These are phyloP conservation scores for Arachis hypogaea DNA, from an alignment of 306 rosid species.

Conservation along the genomic window DNA sequence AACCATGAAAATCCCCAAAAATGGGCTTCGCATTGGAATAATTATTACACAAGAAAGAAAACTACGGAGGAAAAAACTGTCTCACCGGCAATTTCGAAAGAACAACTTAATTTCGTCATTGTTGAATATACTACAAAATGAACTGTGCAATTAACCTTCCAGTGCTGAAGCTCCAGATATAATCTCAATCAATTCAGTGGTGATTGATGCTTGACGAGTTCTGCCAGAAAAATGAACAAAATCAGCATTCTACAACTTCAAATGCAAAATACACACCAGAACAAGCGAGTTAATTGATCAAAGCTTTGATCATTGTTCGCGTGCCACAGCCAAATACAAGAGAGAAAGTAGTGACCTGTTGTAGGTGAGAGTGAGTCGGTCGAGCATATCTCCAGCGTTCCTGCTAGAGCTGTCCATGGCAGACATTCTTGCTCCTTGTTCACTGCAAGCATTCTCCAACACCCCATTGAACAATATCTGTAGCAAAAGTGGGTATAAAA, in stretches of 20 bases:
- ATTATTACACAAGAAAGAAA: constrained; percentile 56
- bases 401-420: constrained; percentile 99
- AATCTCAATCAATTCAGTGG: constrained; percentile 97
- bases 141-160: constrained; percentile 54
- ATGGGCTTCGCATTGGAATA: constrained; percentile 40
- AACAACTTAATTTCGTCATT: constrained; percentile 50
- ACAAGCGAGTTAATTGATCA: background rate
- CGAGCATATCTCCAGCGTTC: constrained; percentile 99
- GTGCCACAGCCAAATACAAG: constrained; percentile 10
- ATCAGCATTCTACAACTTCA: constrained; percentile 32
- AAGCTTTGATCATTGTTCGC: background rate
- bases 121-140: constrained; percentile 39
- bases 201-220: constrained; percentile 99
- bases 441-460: constrained; percentile 99
- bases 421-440: constrained; percentile 99
- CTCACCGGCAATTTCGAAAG: constrained; percentile 50
- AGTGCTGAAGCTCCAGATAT: constrained; percentile 98
- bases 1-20: constrained; percentile 45
- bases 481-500: constrained; percentile 12
- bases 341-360: constrained; percentile 64
- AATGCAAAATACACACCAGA: background rate
- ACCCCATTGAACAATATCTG: constrained; percentile 92
- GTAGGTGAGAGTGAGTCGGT: constrained; percentile 94
- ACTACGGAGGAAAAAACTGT: constrained; percentile 32
- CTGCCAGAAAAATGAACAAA: constrained; percentile 52